Evolutionary conservation across 768 basidiomycete genomes (phyloP), one percentile per base, ranked within the genome.

Genomic region (Hypholoma sublateritium): DNA sequence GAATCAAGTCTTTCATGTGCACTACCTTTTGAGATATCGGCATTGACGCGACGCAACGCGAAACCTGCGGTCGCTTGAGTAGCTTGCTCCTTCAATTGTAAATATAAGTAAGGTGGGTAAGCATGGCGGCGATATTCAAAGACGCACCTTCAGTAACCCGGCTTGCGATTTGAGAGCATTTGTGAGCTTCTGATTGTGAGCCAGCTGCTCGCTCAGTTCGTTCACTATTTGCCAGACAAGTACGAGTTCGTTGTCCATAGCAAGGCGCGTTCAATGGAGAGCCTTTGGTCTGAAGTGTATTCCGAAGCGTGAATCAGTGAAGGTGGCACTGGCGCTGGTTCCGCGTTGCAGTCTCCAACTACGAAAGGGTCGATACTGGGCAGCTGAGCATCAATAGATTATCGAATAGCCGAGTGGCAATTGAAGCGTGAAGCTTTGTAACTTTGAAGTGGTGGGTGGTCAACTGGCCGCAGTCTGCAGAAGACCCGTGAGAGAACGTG

Each of bases 171-270:
- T 86, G 25, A 97, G 78, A 4, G 83, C 75, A 24, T 65, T 76
- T 2, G 91, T 80, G 58, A 94, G 78, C 65, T 87, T 89, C 52
- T 91, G 83, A 73, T 97, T 98, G 62, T 84, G 84, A 1, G 83
- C 78, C 50, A 96, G 83, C 73, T 93, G 92, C 34, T 91, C 88
- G 65, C 86, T 85, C 65, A 95, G 84, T 66, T 95, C 93, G 57
- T 84, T 80, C 2, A 95, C 79, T 61, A 95, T 80, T 57, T 86
- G 82, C 87, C 89, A 93, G 48, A 91, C 83, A 21, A 88, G 80
- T 43, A 88, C 67, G 50, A 92, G 80, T 50, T 93, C 92, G 61
- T 69, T 77, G 62, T 90, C 89, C 82, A 88, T 83, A 68, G 32
- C 41, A 28, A 28, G 19, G 19, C 25, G 43, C 25, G 16, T 9